A percentile compares a stretch with the other conserved stretches of the same genome.
Conservation (phyloP, 2,329 filamentous ascomycete genomes). For the Phaeosphaeriaceae sp. region DNA sequence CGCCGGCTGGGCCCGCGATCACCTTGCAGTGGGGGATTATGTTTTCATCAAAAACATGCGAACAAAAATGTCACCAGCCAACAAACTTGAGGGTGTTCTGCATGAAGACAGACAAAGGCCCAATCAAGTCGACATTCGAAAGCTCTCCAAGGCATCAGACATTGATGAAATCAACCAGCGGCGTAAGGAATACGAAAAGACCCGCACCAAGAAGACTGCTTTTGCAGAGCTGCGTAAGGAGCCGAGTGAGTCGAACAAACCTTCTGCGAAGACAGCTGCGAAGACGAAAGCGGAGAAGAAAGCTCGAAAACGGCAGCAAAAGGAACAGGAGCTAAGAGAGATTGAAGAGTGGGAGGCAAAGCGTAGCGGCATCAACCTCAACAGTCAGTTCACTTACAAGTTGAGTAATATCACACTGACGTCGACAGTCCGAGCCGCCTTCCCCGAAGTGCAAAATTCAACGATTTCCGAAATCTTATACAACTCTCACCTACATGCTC, state of each 20-base stretch:
- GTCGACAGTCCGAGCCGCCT: conserved; percentile 55
- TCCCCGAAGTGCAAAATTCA: conserved; percentile 46
- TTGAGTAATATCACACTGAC: conserved; percentile 7
- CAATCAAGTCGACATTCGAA: conserved; percentile 65
- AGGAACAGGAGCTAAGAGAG: conserved; percentile 45
- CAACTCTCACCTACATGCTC: conserved; percentile 50
- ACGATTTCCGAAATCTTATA: conserved; percentile 57
- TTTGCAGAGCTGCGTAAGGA: conserved; percentile 9
- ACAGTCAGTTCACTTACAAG: conserved; percentile 45
- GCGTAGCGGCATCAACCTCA: conserved; percentile 43
- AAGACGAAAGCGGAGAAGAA: conserved; percentile 44
- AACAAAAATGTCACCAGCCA: conserved; percentile 61
- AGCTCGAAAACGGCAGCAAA: conserved; percentile 26
- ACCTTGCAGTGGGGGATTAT: conserved; percentile 67
- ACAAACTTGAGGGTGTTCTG: conserved; percentile 74
- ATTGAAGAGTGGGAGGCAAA: conserved; percentile 26
- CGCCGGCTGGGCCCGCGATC: conserved; percentile 61
- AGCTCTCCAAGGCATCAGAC: conserved; percentile 9
- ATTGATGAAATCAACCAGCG: conserved; percentile 56
- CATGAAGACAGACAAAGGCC: conserved; percentile 64
- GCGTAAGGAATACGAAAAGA: conserved; percentile 67
- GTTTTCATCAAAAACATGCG: conserved; percentile 75
- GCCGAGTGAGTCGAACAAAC: conserved; percentile 24
- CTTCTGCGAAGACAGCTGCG: not conserved
- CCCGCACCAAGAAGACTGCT: conserved; percentile 18